Conservation (phyloP, 345 rosid species). For the Mercurialis annua region DNA sequence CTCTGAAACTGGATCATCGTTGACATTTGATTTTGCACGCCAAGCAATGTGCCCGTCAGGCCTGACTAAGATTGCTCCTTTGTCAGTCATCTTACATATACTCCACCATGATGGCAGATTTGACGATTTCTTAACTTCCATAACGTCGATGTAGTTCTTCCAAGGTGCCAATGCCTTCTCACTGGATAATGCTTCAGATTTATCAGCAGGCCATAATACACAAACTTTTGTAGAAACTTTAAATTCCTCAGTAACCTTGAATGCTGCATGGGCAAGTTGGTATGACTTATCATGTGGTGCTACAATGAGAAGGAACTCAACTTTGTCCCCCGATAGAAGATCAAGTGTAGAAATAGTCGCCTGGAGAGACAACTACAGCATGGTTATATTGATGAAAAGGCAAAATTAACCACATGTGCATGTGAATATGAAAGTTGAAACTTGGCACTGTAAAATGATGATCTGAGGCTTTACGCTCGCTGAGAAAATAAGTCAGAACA, state of each 20-base stretch:
- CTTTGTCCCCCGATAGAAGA: constrained; percentile 55
- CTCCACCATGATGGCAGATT: constrained; percentile 69
- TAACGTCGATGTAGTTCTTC: constrained; percentile 53
- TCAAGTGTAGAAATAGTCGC: constrained; percentile 63
- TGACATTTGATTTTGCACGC: constrained; percentile 47
- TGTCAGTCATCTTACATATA: constrained; percentile 59
- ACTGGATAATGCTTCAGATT: constrained; percentile 33
- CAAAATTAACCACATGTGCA: background rate
- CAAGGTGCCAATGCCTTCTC: constrained; percentile 54
- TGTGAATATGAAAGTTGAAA: background rate
- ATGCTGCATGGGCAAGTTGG: constrained; percentile 53
- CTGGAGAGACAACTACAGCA: constrained; percentile 26
- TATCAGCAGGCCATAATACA: constrained; percentile 55
- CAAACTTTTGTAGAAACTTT: constrained; percentile 51
- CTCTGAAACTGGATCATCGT: constrained; percentile 40
- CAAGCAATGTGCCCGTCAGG: constrained; percentile 86
- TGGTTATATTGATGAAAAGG: background rate
- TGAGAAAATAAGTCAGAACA: background rate
- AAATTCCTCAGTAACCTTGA: constrained; percentile 54
- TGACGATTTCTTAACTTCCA: constrained; percentile 43
- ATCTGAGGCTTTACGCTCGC: constrained; percentile 8
- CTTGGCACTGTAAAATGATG: background rate
- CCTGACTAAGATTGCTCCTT: constrained; percentile 70
- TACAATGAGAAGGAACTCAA: constrained; percentile 81
- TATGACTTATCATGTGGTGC: constrained; percentile 65